Evolutionary conservation across 164 flowering plant genomes (phyloP).

Genomic region (Kingdonia uniflora): DNA sequence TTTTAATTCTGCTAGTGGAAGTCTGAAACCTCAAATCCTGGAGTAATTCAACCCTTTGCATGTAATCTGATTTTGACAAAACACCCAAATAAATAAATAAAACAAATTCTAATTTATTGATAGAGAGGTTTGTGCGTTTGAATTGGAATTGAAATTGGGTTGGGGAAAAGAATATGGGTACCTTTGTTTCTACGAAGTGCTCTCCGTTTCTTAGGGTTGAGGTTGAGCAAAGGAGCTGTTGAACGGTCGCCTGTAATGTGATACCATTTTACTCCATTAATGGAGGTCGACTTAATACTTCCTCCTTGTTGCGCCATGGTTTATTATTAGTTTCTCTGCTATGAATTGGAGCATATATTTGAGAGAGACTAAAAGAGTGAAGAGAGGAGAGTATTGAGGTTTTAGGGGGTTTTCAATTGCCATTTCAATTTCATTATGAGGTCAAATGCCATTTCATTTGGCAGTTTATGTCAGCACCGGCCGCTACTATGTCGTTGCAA

Average conservation of each 20-base stretch:
- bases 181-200: conserved; percentile 67
- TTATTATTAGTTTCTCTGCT: too few relatives aligned
- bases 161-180: neutral
- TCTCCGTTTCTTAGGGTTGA: conserved; percentile 61
- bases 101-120: neutral
- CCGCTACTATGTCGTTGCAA: too few relatives aligned
- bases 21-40: conserved; percentile 93
- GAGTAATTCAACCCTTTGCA: conserved; percentile 63
- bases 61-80: conserved; percentile 36
- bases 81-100: neutral
- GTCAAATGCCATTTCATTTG: too few relatives aligned
- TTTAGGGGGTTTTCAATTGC: too few relatives aligned
- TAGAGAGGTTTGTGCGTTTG: too few relatives aligned
- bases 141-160: neutral
- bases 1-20: conserved; percentile 73
- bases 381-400: neutral
- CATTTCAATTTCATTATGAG: too few relatives aligned
- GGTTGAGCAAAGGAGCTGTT: conserved; percentile 58
- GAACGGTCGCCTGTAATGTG: conserved; percentile 51
- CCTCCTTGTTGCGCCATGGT: conserved; percentile 46
- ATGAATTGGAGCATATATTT: too few relatives aligned
- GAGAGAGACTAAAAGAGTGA: neutral
- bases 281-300: conserved; percentile 54
- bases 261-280: conserved; percentile 78
- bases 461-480: too few relatives aligned